Percentiles rank a stretch among this genome's conserved stretches.
Conservation (phyloP, 306 rosid species). For the Malus sieversii region DNA sequence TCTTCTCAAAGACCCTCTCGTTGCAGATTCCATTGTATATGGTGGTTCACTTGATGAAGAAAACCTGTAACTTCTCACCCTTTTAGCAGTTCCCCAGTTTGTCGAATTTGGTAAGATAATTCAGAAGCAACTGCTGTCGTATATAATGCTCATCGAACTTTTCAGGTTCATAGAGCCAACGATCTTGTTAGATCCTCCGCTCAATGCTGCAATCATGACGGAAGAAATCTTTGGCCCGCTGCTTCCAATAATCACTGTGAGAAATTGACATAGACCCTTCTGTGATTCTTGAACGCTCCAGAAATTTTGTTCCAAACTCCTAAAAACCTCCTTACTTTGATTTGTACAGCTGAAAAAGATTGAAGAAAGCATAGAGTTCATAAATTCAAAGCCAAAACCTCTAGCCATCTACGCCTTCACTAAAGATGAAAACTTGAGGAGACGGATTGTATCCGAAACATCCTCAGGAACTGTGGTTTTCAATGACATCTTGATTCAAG, state of each 20-base stretch:
- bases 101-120: not conserved
- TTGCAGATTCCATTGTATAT: slow-evolving; percentile 62
- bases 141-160: not conserved
- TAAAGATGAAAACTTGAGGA: slow-evolving; percentile 52
- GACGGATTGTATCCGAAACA: slow-evolving; percentile 51
- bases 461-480: slow-evolving; percentile 84
- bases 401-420: slow-evolving; percentile 81
- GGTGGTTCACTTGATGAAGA: slow-evolving; percentile 71
- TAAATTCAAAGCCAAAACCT: slow-evolving; percentile 80
- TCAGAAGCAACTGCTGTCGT: not conserved
- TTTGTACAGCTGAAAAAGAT: slow-evolving; percentile 53
- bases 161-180: slow-evolving; percentile 85
- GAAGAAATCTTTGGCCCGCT: slow-evolving; percentile 93
- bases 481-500: slow-evolving; percentile 75
- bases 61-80: slow-evolving; percentile 36
- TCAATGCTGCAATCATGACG: slow-evolving; percentile 54
- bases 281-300: not conserved
- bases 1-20: slow-evolving; percentile 62
- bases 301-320: not conserved
- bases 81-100: not conserved
- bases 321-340: not conserved
- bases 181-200: slow-evolving; percentile 79
- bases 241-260: slow-evolving; percentile 88
- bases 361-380: slow-evolving; percentile 59
- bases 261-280: slow-evolving; percentile 9